Base-by-base conservation (phyloP, 2,329 filamentous ascomycete genomes). In the Nemania bipapillata region DNA sequence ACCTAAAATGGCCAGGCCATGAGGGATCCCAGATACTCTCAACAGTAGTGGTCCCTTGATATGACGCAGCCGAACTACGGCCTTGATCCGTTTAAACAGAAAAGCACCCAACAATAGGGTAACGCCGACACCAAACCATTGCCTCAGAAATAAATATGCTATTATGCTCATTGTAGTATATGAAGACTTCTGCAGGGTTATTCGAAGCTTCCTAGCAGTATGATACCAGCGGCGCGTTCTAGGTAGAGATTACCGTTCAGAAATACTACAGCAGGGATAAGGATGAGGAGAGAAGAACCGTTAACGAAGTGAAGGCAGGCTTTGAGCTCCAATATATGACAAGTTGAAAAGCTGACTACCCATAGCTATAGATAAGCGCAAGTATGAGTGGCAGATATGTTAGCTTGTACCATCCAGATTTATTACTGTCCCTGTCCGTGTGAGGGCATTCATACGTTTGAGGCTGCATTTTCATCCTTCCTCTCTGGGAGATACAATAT, bases 1-100 rank as follows among this genome's bases (percentile, higher is more conserved):
- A 8, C 57, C 55, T 1, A 77, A 47, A 35, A 78, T 68, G 0
- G 74, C 77, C 42, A 53, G 67, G 26, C 72, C 72, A 42, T 79
- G 77, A 12, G 75, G 73, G 32, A 68, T 64, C 49, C 75, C 68
- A 1, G 73, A 70, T 12, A 77, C 22, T 12, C 69, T 69, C n/a
- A 64, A 64, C 65, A 69, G 68, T 6, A 70, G 62, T 3, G 75
- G 72, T 9, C 77, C 77, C 1, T 54, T 55, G 40, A 79, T 74
- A 3, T 63, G 57, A 3, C 76, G 67, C 30, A 78, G 45, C 45
- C 70, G 73, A 8, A 55, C 11, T 11, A 59, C 63, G 1, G 52
- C 7, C 12, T 12, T 24, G 6, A 64, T 15, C 24, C 37, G 42
- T 37, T 20, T 47, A 9, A 49, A 40, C 1, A 68, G 17, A 35